Percentiles rank a stretch among this genome's conserved stretches.
phyloP scores from a whole-genome alignment of 2,329 filamentous ascomycete genomes.

The Chrysosporium queenslandicum region DNA sequence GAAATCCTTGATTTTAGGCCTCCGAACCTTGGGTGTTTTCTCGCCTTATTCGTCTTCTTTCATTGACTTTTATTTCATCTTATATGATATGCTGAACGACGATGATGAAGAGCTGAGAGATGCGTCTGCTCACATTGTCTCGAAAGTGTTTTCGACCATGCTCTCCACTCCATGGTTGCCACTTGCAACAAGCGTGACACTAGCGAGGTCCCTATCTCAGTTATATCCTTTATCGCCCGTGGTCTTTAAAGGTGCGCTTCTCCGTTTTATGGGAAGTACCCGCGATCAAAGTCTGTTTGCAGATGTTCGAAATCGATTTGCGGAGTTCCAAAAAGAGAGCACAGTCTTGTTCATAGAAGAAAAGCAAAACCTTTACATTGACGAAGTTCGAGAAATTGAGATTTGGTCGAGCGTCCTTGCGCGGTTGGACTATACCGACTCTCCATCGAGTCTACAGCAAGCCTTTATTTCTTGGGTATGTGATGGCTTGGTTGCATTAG shows the following conservation, averaged over 20 bases:
- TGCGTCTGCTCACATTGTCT: slow-evolving; percentile 41
- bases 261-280: slow-evolving; percentile 31
- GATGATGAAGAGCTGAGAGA: slow-evolving; percentile 84
- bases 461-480: slow-evolving; percentile 27
- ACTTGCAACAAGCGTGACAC: slow-evolving; percentile 38
- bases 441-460: slow-evolving; percentile 16
- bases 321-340: slow-evolving; percentile 30
- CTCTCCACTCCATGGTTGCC: slow-evolving; percentile 30
- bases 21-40: slow-evolving; percentile 19
- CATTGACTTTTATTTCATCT: slow-evolving; percentile 51
- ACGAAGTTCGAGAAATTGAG: slow-evolving; percentile 63
- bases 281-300: slow-evolving; percentile 22
- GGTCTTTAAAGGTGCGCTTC: slow-evolving; percentile 31
- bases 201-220: slow-evolving; percentile 29
- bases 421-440: slow-evolving; percentile 22
- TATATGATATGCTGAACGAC: slow-evolving; percentile 73
- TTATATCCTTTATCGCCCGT: slow-evolving; percentile 27
- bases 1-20: slow-evolving; percentile 37
- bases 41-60: slow-evolving; percentile 27
- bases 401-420: slow-evolving; percentile 54
- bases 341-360: slow-evolving; percentile 67
- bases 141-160: slow-evolving; percentile 27
- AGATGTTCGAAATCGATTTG: slow-evolving; percentile 25
- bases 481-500: slow-evolving; percentile 26
- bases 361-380: slow-evolving; percentile 88